Evolutionary conservation across 148 eudicot species (phyloP).

Genomic region (Fagopyrum esculentum): DNA sequence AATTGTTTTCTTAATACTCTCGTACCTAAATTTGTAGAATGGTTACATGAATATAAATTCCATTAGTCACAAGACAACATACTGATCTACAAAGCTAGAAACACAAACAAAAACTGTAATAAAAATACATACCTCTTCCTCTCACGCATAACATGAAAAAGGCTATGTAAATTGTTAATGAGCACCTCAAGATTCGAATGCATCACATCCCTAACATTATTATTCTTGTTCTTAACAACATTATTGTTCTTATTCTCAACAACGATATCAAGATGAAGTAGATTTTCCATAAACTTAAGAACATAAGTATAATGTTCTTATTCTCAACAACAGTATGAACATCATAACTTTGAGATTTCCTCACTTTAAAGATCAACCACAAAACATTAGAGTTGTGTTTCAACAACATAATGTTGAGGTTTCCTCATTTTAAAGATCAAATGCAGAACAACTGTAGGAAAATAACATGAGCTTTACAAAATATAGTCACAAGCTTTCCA

Average conservation of each 20-base stretch:
- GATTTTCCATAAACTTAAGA: slow-evolving; percentile 69
- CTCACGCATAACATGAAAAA: slow-evolving; percentile 36
- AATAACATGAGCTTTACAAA: too few species aligned
- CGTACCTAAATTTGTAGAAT: too few species aligned
- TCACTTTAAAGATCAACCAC: too few species aligned
- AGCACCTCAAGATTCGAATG: slow-evolving; percentile 63
- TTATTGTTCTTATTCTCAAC: slow-evolving; percentile 13
- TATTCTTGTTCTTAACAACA: slow-evolving; percentile 17
- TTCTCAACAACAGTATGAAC: too few species aligned
- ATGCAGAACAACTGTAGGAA: too few species aligned
- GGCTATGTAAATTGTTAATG: slow-evolving; percentile 47
- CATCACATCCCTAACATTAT: slow-evolving; percentile 28
- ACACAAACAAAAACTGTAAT: not conserved
- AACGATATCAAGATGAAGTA: slow-evolving; percentile 58
- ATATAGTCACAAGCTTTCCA: too few species aligned
- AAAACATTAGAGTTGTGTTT: too few species aligned
- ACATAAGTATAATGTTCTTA: slow-evolving; percentile 23
- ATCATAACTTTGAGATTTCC: too few species aligned
- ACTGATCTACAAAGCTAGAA: not conserved
- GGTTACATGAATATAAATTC: not conserved
- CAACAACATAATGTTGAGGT: too few species aligned
- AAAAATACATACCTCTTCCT: slow-evolving; percentile 44
- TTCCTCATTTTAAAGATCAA: too few species aligned
- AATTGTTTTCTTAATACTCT: too few species aligned
- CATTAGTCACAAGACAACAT: not conserved